These are phyloP conservation scores for Quercus alba DNA, from an alignment of 306 rosid species.

Conservation along the genomic window DNA sequence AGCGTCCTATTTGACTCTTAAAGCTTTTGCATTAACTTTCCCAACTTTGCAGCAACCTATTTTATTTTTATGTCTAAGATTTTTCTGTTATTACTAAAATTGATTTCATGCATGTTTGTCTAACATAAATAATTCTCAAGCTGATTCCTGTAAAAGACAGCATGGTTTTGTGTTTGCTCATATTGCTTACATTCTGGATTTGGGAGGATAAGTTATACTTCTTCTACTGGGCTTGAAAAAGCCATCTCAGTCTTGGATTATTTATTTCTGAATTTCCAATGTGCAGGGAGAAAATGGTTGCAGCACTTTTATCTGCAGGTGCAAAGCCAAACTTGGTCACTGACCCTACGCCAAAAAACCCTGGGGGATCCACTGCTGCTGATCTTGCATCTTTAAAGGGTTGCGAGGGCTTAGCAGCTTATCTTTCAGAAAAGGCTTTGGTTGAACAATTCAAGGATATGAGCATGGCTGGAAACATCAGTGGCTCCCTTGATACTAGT, in stretches of 20 bases:
- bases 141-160: not conserved
- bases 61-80: not conserved
- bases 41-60: not conserved
- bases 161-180: not conserved
- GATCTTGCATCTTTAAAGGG: constrained; percentile 75
- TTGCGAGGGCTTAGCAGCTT: constrained; percentile 80
- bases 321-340: constrained; percentile 95
- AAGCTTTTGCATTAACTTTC: not conserved
- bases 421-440: constrained; percentile 89
- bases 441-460: constrained; percentile 76
- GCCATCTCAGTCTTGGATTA: not conserved
- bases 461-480: constrained; percentile 82
- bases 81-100: not conserved
- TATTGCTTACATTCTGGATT: not conserved
- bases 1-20: constrained; percentile 1
- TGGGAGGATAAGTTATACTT: not conserved
- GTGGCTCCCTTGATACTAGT: constrained; percentile 66
- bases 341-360: constrained; percentile 73
- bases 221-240: not conserved
- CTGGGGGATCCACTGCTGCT: constrained; percentile 74
- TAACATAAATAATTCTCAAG: not conserved
- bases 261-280: not conserved
- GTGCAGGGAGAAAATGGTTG: constrained; percentile 91
- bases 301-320: constrained; percentile 66
- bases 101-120: constrained; percentile 20